A percentile compares a stretch with the other conserved stretches of the same genome.
phyloP scores from a whole-genome alignment of 2,329 filamentous ascomycete genomes.

The Fusarium sp. region DNA sequence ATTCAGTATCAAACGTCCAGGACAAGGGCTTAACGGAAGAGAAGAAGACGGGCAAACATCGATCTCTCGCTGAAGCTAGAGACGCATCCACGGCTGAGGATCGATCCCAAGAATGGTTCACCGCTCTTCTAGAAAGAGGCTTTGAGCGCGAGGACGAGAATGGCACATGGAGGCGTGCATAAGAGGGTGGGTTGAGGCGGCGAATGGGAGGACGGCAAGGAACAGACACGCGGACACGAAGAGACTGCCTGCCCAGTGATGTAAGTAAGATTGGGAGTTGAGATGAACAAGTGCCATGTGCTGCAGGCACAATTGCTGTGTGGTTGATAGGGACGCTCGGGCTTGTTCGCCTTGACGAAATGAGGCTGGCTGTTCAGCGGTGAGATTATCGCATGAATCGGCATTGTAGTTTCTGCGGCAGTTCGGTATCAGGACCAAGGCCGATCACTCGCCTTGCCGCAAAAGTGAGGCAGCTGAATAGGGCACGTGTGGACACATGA shows the following conservation, averaged over 20 bases:
- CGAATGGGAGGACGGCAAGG: slow-evolving; percentile 22
- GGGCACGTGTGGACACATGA: slow-evolving; percentile 24
- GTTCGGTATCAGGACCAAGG: background rate
- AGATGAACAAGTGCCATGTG: slow-evolving; percentile 32
- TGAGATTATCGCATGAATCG: slow-evolving; percentile 5
- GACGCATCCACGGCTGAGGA: slow-evolving; percentile 14
- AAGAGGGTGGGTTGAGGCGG: slow-evolving; percentile 13
- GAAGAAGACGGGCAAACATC: slow-evolving; percentile 5
- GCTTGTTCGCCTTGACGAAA: slow-evolving; percentile 16
- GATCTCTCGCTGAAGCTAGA: slow-evolving; percentile 10
- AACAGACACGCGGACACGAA: slow-evolving; percentile 11
- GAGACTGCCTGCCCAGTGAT: slow-evolving; percentile 8
- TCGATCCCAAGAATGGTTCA: slow-evolving; percentile 24
- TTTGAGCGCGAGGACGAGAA: slow-evolving; percentile 6
- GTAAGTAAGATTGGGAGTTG: slow-evolving; percentile 11
- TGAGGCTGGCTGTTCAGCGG: slow-evolving; percentile 7
- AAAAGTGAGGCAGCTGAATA: slow-evolving; percentile 2
- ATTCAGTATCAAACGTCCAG: background rate
- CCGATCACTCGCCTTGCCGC: background rate
- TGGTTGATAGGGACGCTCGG: slow-evolving; percentile 5
- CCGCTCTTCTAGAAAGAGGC: slow-evolving; percentile 39
- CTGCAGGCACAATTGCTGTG: slow-evolving; percentile 8
- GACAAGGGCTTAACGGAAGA: slow-evolving; percentile 11
- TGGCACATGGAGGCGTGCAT: slow-evolving; percentile 21
- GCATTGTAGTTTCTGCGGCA: background rate